Base-by-base conservation (phyloP, 2,329 filamentous ascomycete genomes). In the Fusarium chuoi region DNA sequence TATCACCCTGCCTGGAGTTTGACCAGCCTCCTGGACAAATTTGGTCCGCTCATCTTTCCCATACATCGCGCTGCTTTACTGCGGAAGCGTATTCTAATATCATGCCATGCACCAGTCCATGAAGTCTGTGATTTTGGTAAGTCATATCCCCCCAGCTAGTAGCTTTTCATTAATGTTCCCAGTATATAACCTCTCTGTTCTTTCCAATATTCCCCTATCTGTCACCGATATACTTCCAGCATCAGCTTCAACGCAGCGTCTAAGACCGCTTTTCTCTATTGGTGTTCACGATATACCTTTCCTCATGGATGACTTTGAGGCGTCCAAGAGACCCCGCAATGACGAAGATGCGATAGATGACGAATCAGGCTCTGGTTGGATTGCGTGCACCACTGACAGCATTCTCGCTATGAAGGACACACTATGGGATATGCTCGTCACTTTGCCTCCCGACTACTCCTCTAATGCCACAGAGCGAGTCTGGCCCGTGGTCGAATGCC, bases 141-240 rank as follows among this genome's bases (percentile, higher is more conserved):
- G 85, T 78, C 26, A 1, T 18, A 15, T n/a, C 11, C 49, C 26
- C 17, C 44, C 3, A 4, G 10, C 14, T 3, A 2, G 13, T 6
- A 10, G 9, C 6, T n/a, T 38, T n/a, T 12, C 48, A 26, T 36
- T 78, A 28, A 82, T 78, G 64, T 7, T 7, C 13, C 77, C 30
- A 96, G 96, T 98, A 71, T 99, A 98, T 83, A 91, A 96, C 81
- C 89, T 98, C 58, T 98, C 96, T n/a, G 89, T 98, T 61, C 87
- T 99, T 39, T 95, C 95, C 49, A 97, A 95, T 76, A 92, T 98
- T 48, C 95, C 96, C 35, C 87, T 92, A 42, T 90, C 92, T 36
- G 88, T 95, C 48, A 87, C 89, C 65, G 90, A 95, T 58, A 84
- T 92, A 20, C 86, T 98, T n/a, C 89, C 92, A 26, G 81, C 88